These are phyloP conservation scores for Geotrichum carabidarum DNA, from an alignment of 1,139 yeast genomes.

Conservation along the genomic window DNA sequence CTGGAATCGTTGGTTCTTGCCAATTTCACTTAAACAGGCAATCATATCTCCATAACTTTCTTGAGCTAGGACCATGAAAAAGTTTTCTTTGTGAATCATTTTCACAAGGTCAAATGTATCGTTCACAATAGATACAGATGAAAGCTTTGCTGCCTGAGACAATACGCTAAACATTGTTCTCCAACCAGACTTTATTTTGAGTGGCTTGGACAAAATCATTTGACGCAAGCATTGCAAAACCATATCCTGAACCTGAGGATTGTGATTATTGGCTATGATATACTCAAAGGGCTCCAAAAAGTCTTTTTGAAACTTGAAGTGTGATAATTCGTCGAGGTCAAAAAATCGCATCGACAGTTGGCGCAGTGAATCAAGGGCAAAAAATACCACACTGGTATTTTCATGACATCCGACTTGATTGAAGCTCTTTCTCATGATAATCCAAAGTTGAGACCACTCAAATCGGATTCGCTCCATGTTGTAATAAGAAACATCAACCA, in stretches of 20 bases:
- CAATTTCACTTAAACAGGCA: slow-evolving; percentile 70
- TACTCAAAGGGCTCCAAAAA: slow-evolving; percentile 87
- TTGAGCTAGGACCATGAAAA: slow-evolving; percentile 61
- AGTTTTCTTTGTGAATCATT: slow-evolving; percentile 57
- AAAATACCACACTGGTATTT: slow-evolving; percentile 72
- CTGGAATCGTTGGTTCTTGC: slow-evolving; percentile 80
- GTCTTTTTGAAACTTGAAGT: slow-evolving; percentile 92
- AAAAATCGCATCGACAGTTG: slow-evolving; percentile 89
- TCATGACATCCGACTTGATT: slow-evolving; percentile 77
- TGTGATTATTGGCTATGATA: slow-evolving; percentile 61
- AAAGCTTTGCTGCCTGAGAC: slow-evolving; percentile 56
- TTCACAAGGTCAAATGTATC: slow-evolving; percentile 61
- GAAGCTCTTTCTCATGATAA: slow-evolving; percentile 85
- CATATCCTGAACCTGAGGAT: slow-evolving; percentile 77
- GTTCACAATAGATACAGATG: slow-evolving; percentile 47
- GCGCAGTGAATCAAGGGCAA: slow-evolving; percentile 89
- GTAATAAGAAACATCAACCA: slow-evolving; percentile 95
- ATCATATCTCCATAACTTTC: slow-evolving; percentile 73
- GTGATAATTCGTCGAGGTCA: slow-evolving; percentile 88
- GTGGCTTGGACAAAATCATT: slow-evolving; percentile 73
- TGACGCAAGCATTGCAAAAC: slow-evolving; percentile 84
- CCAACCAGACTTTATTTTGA: slow-evolving; percentile 89
- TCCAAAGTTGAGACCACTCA: slow-evolving; percentile 97
- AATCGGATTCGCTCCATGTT: slow-evolving; percentile 94
- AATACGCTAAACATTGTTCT: slow-evolving; percentile 77